Percentiles rank a stretch among this genome's conserved stretches.
These are phyloP conservation scores for Sporothrix euskadiensis DNA, from an alignment of 2,329 filamentous ascomycete species.

Conservation along the genomic window DNA sequence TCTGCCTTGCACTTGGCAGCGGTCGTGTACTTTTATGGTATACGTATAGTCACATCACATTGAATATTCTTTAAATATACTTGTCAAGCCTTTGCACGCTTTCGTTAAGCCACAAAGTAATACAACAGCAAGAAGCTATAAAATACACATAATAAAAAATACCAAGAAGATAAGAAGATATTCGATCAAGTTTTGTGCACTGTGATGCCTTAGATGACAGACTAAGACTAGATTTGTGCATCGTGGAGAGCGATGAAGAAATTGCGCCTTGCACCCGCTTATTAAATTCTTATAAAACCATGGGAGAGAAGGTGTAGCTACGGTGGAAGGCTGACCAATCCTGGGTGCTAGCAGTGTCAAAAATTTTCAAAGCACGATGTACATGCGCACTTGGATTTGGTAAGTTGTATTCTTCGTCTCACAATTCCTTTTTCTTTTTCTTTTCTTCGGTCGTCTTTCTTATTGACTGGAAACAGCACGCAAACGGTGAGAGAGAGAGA, in stretches of 20 bases:
- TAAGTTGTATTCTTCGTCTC: background rate
- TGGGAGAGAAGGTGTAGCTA: background rate
- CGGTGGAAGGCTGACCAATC: background rate
- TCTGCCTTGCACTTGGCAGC: too few species aligned
- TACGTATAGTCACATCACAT: too few species aligned
- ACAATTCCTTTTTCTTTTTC: background rate
- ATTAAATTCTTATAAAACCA: background rate
- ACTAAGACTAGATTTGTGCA: background rate
- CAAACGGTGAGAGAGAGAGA: background rate
- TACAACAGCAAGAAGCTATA: background rate
- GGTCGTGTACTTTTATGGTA: too few species aligned
- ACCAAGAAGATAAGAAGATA: background rate
- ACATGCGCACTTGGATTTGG: background rate
- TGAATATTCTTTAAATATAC: too few species aligned
- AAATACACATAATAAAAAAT: background rate
- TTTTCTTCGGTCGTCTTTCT: background rate
- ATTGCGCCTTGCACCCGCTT: background rate
- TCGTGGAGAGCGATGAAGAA: background rate
- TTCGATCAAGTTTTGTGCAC: background rate
- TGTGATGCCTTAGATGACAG: background rate
- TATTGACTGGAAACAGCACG: background rate
- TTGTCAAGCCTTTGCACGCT: too few species aligned
- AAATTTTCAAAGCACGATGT: background rate
- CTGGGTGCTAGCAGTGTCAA: background rate
- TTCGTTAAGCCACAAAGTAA: too few species aligned